Base-by-base conservation (phyloP, 345 rosid species). In the Pugionium dolabratum region DNA sequence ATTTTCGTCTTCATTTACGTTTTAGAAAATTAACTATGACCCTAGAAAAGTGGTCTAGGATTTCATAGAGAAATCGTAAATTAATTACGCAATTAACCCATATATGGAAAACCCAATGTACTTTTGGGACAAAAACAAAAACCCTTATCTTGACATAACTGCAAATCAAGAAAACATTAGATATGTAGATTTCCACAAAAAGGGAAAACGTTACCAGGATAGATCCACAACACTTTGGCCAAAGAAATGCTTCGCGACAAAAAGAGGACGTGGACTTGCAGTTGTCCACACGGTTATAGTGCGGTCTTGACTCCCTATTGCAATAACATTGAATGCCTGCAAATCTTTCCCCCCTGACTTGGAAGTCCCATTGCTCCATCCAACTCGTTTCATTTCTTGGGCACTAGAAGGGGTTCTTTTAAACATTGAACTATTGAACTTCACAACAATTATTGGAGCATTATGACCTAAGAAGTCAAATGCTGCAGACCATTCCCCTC, bases 201-300 rank as follows among this genome's bases (percentile, higher is more conserved):
- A 11, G 65, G 18, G 62, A 4, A 45, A 65, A 26, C 44, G 63
- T 81, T 85, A 95, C 99, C 99, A 95, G 50, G 99, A 89, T 66
- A 95, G 85, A 76, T 95, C 99, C 31, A 95, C 96, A 61, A 95
- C 99, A 81, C 99, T 95, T 75, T 95, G 97, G 67, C 89, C 73
- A 56, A 95, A 95, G 81, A 95, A 95, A 75, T 95, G 99, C 79
- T 91, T 95, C 2, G 97, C 99, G 58, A 95, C 99, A 72, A 95
- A 91, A 56, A 95, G 90, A 42, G 99, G 99, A 51, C 97, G 96
- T 25, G 95, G 86, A 72, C 91, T 87, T 49, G 89, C 99, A 62
- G 99, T 95, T 2, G 99, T 95, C 99, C 99, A 95, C 0, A 95
- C 99, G 43, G 99, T 95, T 79, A 95, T 87, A 8, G 97, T 95